Base-by-base conservation (phyloP, 768 basidiomycete genomes). In the Mycena crocata region DNA sequence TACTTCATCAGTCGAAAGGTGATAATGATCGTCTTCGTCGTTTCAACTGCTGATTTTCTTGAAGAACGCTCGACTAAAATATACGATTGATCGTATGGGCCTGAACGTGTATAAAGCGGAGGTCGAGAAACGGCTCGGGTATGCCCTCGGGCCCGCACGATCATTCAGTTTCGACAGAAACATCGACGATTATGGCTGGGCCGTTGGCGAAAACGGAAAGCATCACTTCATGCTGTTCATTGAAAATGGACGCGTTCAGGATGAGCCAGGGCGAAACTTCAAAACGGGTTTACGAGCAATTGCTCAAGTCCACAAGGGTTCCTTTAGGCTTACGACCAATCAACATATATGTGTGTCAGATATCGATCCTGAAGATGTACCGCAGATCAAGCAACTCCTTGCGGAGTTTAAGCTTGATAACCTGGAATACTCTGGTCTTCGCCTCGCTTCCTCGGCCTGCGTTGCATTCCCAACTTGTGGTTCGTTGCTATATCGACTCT, bases 391-490 rank as follows among this genome's bases (percentile, higher is more conserved):
- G 84, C 74, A 76, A 14, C 78, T 99, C 32, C 82, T 99, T 37
- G 84, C 87, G 44, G 86, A 94, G 82, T 96, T 95, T 81, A 93
- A 93, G 78, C 84, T 99, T 50, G 96, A 99, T 79, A 95, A 96
- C 73, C 76, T 98, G 60, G 84, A 88, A 57, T 90, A 89, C 71
- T 87, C 89, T 15, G 96, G 87, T 5, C 77, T 99, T 72, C 86
- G 97, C 56, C 80, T 98, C 51, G 93, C 95, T 7, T 93, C 93
- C 10, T 96, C 95, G 17, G 97, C 98, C 17, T 99, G 98, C 80
- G 98, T 99, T 62, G 91, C 97, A 3, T 96, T 99, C 85, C 98
- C 98, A 0, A 98, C 96, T 14, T 98, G 95, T 78, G 94, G 90
- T 90, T 66, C 57, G 87, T 82, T 49, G 30, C 3, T 23, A 24